These are phyloP conservation scores for Sporothrix brasiliensis DNA, from an alignment of 2,329 filamentous ascomycete species.

Conservation along the genomic window DNA sequence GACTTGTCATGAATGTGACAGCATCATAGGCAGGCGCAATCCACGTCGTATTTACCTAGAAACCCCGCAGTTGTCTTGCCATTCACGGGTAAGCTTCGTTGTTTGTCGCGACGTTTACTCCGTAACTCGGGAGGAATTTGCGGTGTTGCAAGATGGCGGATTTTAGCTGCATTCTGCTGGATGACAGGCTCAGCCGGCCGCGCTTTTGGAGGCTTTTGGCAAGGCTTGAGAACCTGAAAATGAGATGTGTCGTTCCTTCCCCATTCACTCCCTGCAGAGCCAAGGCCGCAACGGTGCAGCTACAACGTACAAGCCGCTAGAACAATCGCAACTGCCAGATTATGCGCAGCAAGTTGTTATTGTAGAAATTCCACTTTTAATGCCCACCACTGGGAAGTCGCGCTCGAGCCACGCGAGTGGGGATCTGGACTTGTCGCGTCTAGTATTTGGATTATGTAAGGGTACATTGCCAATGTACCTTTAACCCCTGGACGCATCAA, in stretches of 20 bases:
- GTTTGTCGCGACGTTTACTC: background rate
- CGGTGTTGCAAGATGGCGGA: slow-evolving; percentile 3
- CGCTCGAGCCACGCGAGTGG: slow-evolving; percentile 18
- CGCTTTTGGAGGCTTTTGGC: background rate
- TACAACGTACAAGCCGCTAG: slow-evolving; percentile 1
- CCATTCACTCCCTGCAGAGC: background rate
- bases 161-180: background rate
- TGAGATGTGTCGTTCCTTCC: background rate
- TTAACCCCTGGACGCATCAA: slow-evolving; percentile 18
- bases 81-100: background rate
- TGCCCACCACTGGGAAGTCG: slow-evolving; percentile 11
- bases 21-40: background rate
- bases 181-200: background rate
- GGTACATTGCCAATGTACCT: background rate
- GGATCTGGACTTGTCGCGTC: slow-evolving; percentile 1
- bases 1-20: background rate
- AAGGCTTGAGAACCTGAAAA: background rate
- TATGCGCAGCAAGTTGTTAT: background rate
- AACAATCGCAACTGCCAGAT: slow-evolving; percentile 3
- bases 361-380: slow-evolving; percentile 4
- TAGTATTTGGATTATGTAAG: slow-evolving; percentile 13
- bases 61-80: slow-evolving; percentile 20
- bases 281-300: background rate
- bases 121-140: background rate
- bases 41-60: background rate